These are phyloP conservation scores for Hypoxylon sp. DNA, from an alignment of 2,329 filamentous ascomycete species.

Conservation along the genomic window DNA sequence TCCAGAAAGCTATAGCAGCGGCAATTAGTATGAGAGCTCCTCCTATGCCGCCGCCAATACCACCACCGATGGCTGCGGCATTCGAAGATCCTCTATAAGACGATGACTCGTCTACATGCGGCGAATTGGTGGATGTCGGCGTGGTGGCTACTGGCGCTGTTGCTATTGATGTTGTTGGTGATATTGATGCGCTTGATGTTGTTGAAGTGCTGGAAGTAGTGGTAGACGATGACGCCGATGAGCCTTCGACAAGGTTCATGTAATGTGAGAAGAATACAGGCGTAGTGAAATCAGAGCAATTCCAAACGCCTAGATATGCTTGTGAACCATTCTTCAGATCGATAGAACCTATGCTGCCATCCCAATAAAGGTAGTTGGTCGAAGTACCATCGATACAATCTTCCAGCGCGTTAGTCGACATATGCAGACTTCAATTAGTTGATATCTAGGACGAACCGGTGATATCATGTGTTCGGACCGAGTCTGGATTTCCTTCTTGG, in stretches of 20 bases:
- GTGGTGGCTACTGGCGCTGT: constrained; percentile 5
- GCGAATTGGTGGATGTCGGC: not conserved
- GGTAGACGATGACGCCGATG: not conserved
- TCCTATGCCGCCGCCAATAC: constrained; percentile 36
- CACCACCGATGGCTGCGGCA: constrained; percentile 29
- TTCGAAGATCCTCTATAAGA: constrained; percentile 15
- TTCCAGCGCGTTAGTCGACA: constrained; percentile 13
- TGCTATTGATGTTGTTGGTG: not conserved
- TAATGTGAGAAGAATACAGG: constrained; percentile 43
- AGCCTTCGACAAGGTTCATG: constrained; percentile 35
- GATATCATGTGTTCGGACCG: constrained; percentile 17
- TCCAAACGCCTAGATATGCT: constrained; percentile 36
- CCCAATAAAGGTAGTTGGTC: constrained; percentile 35
- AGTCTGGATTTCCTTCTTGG: constrained; percentile 30
- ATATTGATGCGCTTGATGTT: not conserved
- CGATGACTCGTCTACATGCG: not conserved
- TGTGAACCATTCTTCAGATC: constrained; percentile 38
- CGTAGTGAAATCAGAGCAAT: constrained; percentile 31
- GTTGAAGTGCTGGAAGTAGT: constrained; percentile 4
- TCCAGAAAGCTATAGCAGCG: constrained; percentile 22
- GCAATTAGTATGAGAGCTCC: constrained; percentile 27
- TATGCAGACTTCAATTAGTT: not conserved
- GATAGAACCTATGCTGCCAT: constrained; percentile 36
- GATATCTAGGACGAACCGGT: constrained; percentile 18
- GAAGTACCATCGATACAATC: constrained; percentile 23